phyloP scores from a whole-genome alignment of 2,329 filamentous ascomycete genomes.

The Pochonia chlamydosporia region DNA sequence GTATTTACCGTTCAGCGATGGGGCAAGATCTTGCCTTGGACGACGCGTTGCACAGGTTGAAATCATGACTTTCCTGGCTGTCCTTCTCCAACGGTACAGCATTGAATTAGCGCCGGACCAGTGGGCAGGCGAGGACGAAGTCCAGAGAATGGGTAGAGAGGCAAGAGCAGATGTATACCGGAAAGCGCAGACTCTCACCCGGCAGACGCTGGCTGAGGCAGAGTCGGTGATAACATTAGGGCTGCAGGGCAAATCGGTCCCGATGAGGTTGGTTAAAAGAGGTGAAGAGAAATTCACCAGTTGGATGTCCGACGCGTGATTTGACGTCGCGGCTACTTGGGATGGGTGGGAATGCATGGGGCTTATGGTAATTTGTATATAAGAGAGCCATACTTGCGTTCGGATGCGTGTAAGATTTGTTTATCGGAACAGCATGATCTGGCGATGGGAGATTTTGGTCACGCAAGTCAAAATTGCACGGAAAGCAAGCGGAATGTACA shows the following conservation, averaged over 20 bases:
- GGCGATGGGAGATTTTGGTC: no score
- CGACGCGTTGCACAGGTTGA: constrained; percentile 55
- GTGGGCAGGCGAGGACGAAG: constrained; percentile 48
- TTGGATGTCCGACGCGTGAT: constrained; percentile 21
- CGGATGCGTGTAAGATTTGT: no score
- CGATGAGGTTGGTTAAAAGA: constrained; percentile 61
- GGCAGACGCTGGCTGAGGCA: constrained; percentile 47
- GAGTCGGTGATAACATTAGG: constrained; percentile 66
- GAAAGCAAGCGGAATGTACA: no score
- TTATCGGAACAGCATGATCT: no score
- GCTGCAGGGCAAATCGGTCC: constrained; percentile 56
- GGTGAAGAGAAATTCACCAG: constrained; percentile 63
- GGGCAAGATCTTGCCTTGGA: constrained; percentile 51
- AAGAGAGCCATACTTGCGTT: no score
- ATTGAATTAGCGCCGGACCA: constrained; percentile 65
- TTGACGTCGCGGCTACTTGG: background rate
- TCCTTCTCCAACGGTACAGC: constrained; percentile 53
- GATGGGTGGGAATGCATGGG: no score
- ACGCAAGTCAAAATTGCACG: no score
- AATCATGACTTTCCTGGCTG: constrained; percentile 48
- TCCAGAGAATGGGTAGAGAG: constrained; percentile 40
- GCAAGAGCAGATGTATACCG: constrained; percentile 50
- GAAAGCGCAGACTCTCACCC: constrained; percentile 51
- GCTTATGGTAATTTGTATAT: no score
- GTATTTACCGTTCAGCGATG: constrained; percentile 54